Evolutionary conservation across 2,329 filamentous ascomycete genomes (phyloP).

Genomic region (Trichoderma afroharzianum): DNA sequence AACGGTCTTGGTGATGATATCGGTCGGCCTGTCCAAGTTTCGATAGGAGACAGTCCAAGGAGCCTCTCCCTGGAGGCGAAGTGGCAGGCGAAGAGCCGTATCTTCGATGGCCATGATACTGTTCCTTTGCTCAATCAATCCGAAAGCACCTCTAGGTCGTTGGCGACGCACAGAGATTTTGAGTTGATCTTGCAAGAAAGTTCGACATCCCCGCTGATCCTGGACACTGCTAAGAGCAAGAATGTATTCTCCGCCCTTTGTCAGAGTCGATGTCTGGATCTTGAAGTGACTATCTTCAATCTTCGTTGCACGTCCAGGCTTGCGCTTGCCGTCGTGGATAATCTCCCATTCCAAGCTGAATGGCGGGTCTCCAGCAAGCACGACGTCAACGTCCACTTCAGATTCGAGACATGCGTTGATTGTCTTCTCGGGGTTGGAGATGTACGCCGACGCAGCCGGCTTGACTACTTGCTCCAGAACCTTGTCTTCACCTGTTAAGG

Average conservation of each 20-base stretch:
- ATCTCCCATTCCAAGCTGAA: slow-evolving; percentile 92
- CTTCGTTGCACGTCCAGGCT: slow-evolving; percentile 60
- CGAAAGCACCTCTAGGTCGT: slow-evolving; percentile 82
- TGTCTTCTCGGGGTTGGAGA: slow-evolving; percentile 51
- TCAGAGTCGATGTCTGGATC: slow-evolving; percentile 71
- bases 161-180: slow-evolving; percentile 86
- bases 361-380: slow-evolving; percentile 76
- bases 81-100: slow-evolving; percentile 67
- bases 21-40: slow-evolving; percentile 55
- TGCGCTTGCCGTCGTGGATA: slow-evolving; percentile 81
- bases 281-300: slow-evolving; percentile 62
- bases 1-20: slow-evolving; percentile 47
- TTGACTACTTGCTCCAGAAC: slow-evolving; percentile 85
- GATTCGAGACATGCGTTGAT: slow-evolving; percentile 80
- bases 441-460: slow-evolving; percentile 78
- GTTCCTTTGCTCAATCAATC: slow-evolving; percentile 75
- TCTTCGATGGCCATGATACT: slow-evolving; percentile 73
- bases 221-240: slow-evolving; percentile 81
- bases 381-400: slow-evolving; percentile 68
- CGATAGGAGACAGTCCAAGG: slow-evolving; percentile 80
- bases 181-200: slow-evolving; percentile 76
- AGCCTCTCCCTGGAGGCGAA: slow-evolving; percentile 79
- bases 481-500: slow-evolving; percentile 58
- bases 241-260: slow-evolving; percentile 84
- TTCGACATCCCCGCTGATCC: slow-evolving; percentile 82